Evolutionary conservation across 352 stramenopile genomes (phyloP).

Genomic region (Pythium monospermum): DNA sequence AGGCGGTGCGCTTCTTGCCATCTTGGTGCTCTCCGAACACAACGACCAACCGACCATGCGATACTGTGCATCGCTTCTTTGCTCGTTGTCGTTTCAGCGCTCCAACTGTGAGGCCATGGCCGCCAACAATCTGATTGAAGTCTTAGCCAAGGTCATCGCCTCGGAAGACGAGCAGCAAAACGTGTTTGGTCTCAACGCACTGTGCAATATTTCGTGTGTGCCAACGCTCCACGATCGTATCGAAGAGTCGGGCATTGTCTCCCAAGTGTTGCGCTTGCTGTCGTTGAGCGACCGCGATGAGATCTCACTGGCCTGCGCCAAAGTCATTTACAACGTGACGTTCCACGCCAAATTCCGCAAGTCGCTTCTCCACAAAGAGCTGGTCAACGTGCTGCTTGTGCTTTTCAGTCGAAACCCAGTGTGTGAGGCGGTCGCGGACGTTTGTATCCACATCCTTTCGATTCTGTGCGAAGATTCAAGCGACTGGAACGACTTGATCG

Average conservation of each 20-base stretch:
- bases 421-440: conserved; percentile 37
- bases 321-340: conserved; percentile 69
- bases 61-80: conserved; percentile 66
- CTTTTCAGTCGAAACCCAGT: conserved; percentile 29
- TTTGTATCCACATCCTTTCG: conserved; percentile 61
- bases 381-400: conserved; percentile 42
- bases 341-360: conserved; percentile 55
- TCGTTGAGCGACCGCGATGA: conserved; percentile 36
- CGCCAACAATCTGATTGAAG: conserved; percentile 54
- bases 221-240: conserved; percentile 65
- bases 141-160: conserved; percentile 54
- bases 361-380: conserved; percentile 46
- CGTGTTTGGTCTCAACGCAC: conserved; percentile 63
- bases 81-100: conserved; percentile 58
- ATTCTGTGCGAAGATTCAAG: conserved; percentile 59
- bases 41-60: conserved; percentile 66
- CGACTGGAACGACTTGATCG: conserved; percentile 45
- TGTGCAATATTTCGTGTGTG: conserved; percentile 73
- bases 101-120: conserved; percentile 76
- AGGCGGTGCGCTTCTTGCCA: conserved; percentile 51
- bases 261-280: conserved; percentile 51
- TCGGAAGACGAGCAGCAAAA: conserved; percentile 54
- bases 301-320: conserved; percentile 53
- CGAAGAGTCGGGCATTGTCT: conserved; percentile 45
- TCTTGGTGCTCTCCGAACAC: conserved; percentile 67